Conservation (phyloP, 768 basidiomycete genomes). For the Arthromyces matolae region DNA sequence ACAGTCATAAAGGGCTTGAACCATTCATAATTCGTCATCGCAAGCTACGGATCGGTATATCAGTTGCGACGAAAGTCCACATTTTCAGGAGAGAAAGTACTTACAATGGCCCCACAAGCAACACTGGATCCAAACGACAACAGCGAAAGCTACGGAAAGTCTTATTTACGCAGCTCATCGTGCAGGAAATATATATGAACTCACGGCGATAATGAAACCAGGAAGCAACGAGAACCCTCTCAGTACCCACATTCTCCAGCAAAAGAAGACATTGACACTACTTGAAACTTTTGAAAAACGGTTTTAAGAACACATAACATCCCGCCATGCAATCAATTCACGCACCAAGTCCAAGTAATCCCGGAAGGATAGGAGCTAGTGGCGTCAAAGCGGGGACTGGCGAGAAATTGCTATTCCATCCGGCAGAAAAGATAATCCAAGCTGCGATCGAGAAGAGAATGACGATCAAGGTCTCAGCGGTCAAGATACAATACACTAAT, state of each 20-base stretch:
- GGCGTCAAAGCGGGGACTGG: conserved; percentile 8
- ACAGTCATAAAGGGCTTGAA: conserved; percentile 15
- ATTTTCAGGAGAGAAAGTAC: no score
- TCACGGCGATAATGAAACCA: conserved; percentile 6
- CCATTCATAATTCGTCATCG: conserved; percentile 1
- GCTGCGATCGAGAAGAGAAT: conserved; percentile 19
- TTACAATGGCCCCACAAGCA: conserved; percentile 10
- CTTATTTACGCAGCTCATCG: no score
- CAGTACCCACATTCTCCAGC: conserved; percentile 21
- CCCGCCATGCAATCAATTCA: neutral
- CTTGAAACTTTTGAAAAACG: conserved; percentile 3
- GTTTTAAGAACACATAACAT: neutral
- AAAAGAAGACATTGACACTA: conserved; percentile 18
- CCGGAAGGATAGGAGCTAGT: conserved; percentile 14
- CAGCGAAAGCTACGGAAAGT: conserved; percentile 6
- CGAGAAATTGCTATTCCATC: conserved; percentile 20
- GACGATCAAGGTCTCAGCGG: conserved; percentile 18
- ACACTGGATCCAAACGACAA: conserved; percentile 8
- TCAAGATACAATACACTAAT: conserved; percentile 16
- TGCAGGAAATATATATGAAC: no score
- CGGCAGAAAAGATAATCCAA: conserved; percentile 15
- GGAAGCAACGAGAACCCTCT: conserved; percentile 11
- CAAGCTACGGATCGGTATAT: conserved; percentile 1
- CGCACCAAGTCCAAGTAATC: conserved; percentile 18
- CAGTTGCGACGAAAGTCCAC: no score